Evolutionary conservation across 2,329 filamentous ascomycete species (phyloP).

Genomic region (Arthroderma uncinatum): DNA sequence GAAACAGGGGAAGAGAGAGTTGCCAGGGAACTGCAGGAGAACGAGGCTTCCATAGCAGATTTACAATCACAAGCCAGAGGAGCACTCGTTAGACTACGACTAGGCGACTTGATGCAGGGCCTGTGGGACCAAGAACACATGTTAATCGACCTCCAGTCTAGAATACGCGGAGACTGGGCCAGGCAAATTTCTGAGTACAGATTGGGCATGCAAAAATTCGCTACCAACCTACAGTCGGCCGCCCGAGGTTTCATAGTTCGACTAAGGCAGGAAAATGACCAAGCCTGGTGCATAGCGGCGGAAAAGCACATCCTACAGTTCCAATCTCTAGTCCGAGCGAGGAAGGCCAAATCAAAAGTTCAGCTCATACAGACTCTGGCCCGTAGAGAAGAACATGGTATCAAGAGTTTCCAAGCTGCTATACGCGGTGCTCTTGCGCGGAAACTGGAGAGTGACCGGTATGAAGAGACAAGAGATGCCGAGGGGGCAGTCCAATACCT

Average conservation of each 20-base stretch:
- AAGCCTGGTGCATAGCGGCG: constrained; percentile 61
- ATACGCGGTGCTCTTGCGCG: constrained; percentile 40
- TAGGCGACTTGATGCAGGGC: constrained; percentile 74
- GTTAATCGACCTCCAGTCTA: constrained; percentile 71
- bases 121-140: constrained; percentile 77
- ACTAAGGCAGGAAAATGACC: constrained; percentile 48
- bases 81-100: constrained; percentile 61
- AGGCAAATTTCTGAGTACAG: constrained; percentile 74
- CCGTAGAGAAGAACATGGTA: constrained; percentile 32
- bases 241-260: constrained; percentile 67
- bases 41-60: constrained; percentile 60
- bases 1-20: constrained; percentile 88
- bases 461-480: constrained; percentile 52
- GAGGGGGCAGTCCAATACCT: constrained; percentile 50
- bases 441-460: constrained; percentile 38
- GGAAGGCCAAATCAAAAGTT: constrained; percentile 34
- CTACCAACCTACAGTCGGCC: constrained; percentile 66
- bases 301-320: constrained; percentile 64
- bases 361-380: constrained; percentile 31
- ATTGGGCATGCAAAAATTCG: constrained; percentile 70
- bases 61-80: constrained; percentile 81
- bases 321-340: constrained; percentile 65
- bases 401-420: constrained; percentile 45
- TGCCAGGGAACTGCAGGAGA: constrained; percentile 67
- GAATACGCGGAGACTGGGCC: constrained; percentile 76